Evolutionary conservation across 345 rosid genomes (phyloP).

Genomic region (Salix viminalis): DNA sequence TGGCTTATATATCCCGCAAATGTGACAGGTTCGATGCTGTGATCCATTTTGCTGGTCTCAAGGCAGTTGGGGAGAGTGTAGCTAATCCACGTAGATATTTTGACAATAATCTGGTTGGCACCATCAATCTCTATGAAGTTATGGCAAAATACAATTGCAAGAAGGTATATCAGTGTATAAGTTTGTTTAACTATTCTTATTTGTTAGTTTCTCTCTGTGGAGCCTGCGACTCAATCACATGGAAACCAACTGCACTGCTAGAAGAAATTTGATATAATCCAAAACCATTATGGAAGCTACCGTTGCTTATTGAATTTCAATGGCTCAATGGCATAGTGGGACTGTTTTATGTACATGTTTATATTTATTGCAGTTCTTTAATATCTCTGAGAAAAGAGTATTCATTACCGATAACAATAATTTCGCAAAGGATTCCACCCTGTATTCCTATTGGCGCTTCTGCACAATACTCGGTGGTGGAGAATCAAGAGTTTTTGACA

Average conservation of each 20-base stretch:
- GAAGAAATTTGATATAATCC: background rate
- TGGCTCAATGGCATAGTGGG: background rate
- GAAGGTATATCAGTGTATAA: conserved; percentile 35
- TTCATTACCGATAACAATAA: background rate
- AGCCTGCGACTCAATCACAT: background rate
- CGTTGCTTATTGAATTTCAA: background rate
- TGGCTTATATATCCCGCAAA: conserved; percentile 2
- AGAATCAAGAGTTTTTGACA: too few relatives aligned
- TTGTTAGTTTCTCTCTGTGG: background rate
- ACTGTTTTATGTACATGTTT: background rate
- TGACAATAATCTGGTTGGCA: conserved; percentile 70
- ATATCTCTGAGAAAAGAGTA: background rate
- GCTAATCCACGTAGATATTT: conserved; percentile 73
- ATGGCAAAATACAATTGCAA: conserved; percentile 74
- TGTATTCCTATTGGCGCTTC: background rate
- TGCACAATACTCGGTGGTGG: background rate
- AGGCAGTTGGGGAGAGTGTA: conserved; percentile 92
- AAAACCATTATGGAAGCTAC: background rate
- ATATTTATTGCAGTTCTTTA: background rate
- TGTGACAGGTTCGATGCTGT: conserved; percentile 78
- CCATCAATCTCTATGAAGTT: conserved; percentile 63
- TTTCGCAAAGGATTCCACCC: background rate
- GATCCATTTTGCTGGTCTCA: conserved; percentile 91
- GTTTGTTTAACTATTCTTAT: background rate
- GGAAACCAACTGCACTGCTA: background rate